Conservation (phyloP, 352 stramenopile genomes). For the Pythium brassicae region DNA sequence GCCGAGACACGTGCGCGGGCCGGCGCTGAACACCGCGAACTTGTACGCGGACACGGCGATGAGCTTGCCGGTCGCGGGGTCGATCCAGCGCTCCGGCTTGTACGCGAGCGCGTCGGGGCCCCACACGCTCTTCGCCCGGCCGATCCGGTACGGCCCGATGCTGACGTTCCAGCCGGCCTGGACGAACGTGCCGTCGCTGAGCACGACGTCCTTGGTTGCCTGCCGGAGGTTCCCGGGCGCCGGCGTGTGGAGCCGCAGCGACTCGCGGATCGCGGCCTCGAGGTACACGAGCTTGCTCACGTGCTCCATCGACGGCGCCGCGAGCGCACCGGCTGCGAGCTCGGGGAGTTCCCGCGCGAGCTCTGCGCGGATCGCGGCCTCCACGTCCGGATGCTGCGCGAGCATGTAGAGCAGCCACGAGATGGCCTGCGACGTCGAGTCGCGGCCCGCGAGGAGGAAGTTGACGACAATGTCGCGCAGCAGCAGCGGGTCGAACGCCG, state of each 20-base stretch:
- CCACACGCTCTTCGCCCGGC: conserved; percentile 40
- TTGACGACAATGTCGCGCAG: conserved; percentile 48
- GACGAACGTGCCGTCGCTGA: conserved; percentile 58
- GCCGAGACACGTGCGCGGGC: conserved; percentile 36
- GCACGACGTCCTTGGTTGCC: conserved; percentile 31
- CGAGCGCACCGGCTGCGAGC: background rate
- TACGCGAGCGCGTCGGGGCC: conserved; percentile 35
- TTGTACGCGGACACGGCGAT: conserved; percentile 26
- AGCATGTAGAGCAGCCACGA: conserved; percentile 45
- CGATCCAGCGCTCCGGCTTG: conserved; percentile 42
- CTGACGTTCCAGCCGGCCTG: conserved; percentile 22
- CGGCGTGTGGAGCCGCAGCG: conserved; percentile 24
- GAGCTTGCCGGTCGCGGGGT: conserved; percentile 17
- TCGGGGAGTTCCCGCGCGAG: conserved; percentile 11
- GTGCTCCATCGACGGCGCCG: conserved; percentile 8
- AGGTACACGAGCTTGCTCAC: conserved; percentile 13
- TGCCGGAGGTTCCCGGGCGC: conserved; percentile 26
- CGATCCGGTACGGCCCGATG: conserved; percentile 37
- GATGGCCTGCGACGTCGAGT: conserved; percentile 37
- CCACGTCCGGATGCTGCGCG: conserved; percentile 27
- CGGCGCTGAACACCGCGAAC: conserved; percentile 40
- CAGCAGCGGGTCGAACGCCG: conserved; percentile 5
- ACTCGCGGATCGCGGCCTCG: conserved; percentile 23
- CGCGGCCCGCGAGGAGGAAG: conserved; percentile 41
- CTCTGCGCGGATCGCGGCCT: conserved; percentile 23